Evolutionary conservation across 768 basidiomycete species (phyloP).

Genomic region (Coprinopsis strossmayeri): DNA sequence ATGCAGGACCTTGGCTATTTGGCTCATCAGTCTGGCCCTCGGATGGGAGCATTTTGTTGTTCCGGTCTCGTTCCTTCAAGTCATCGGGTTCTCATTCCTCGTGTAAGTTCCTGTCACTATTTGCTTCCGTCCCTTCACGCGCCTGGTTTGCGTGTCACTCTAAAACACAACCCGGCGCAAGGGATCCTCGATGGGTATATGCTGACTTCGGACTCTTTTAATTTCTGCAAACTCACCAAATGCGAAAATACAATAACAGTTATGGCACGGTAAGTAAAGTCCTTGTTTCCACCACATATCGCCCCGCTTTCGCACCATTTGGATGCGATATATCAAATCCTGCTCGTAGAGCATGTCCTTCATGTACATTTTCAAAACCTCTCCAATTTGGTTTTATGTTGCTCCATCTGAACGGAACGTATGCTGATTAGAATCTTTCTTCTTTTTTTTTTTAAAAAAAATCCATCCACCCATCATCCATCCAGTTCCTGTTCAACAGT

Average conservation of each 20-base stretch:
- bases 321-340: no score
- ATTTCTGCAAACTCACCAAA: constrained; percentile 1
- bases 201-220: constrained; percentile 7
- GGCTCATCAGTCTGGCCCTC: constrained; percentile 82
- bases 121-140: no score
- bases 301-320: background rate
- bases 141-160: no score
- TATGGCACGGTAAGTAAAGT: constrained; percentile 70
- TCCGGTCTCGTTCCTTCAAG: constrained; percentile 78
- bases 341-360: no score
- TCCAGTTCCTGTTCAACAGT: constrained; percentile 85
- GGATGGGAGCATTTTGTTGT: constrained; percentile 87
- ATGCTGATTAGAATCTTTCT: background rate
- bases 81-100: constrained; percentile 78
- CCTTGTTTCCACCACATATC: constrained; percentile 8
- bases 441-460: constrained; percentile 3
- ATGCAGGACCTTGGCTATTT: constrained; percentile 92
- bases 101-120: constrained; percentile 53
- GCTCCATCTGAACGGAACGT: no score
- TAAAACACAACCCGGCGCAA: no score
- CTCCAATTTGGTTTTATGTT: no score
- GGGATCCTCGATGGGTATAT: background rate
- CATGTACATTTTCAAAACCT: no score
- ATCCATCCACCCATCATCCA: background rate
- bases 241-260: constrained; percentile 27